Evolutionary conservation across 179 eudicot genomes (phyloP).

Genomic region (Heliamphora pulchella): DNA sequence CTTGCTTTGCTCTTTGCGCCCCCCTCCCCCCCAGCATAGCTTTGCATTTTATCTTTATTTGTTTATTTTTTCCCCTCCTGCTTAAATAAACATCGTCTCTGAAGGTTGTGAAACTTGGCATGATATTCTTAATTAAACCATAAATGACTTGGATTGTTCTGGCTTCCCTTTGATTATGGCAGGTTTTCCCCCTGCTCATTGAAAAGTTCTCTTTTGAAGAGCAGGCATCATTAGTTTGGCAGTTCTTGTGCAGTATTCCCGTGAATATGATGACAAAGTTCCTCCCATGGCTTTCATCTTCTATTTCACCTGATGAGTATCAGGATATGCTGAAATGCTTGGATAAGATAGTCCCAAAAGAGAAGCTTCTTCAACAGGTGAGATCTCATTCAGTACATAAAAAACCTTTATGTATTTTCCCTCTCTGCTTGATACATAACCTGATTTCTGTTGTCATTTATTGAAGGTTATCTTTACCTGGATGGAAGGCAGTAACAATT

Average conservation of each 20-base stretch:
- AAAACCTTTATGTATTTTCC: too few species aligned
- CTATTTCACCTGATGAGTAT: constrained; percentile 64
- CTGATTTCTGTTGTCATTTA: neutral
- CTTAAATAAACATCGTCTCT: too few species aligned
- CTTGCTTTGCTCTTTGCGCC: too few species aligned
- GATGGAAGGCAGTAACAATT: constrained; percentile 68
- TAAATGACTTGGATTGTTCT: too few species aligned
- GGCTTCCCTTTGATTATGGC: constrained; percentile 20
- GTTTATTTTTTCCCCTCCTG: too few species aligned
- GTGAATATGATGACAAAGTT: constrained; percentile 93
- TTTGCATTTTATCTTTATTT: too few species aligned
- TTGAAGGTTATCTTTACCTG: constrained; percentile 78
- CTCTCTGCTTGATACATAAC: too few species aligned
- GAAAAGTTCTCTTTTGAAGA: constrained; percentile 90
- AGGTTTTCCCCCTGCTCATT: constrained; percentile 86
- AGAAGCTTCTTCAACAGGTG: constrained; percentile 85
- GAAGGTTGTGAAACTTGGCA: too few species aligned
- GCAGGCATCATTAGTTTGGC: constrained; percentile 90
- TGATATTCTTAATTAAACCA: too few species aligned
- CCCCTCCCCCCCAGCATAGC: too few species aligned
- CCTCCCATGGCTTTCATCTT: constrained; percentile 90
- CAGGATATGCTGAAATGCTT: constrained; percentile 83
- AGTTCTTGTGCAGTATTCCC: constrained; percentile 87
- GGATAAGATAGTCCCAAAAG: constrained; percentile 67
- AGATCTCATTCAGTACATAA: too few species aligned